phyloP scores from a whole-genome alignment of 2,329 filamentous ascomycete species.

The Pseudogymnoascus sp. region DNA sequence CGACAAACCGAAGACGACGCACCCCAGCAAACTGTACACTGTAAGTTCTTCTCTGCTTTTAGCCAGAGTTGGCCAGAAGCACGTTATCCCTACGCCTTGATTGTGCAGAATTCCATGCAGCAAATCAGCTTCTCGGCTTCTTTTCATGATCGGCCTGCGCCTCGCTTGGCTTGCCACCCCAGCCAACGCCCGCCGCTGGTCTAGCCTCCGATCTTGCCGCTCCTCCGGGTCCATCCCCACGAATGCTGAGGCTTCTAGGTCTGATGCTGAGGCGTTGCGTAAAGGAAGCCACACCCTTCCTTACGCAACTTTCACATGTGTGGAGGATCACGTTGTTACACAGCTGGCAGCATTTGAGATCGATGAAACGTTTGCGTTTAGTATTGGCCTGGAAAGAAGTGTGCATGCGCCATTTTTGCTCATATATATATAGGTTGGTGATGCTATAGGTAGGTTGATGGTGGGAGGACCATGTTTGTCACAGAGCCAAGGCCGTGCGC shows the following conservation, averaged over 20 bases:
- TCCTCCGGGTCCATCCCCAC: slow-evolving; percentile 1
- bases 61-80: not conserved
- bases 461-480: not conserved
- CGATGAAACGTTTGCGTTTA: not conserved
- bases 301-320: not conserved
- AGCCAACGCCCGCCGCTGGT: not conserved
- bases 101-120: not conserved
- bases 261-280: not conserved
- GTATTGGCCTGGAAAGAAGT: not conserved
- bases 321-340: not conserved
- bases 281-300: not conserved
- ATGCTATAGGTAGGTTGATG: not conserved
- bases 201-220: slow-evolving; percentile 2
- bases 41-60: not conserved
- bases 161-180: slow-evolving; percentile 7
- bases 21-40: not conserved
- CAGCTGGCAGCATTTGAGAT: not conserved
- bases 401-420: slow-evolving; percentile 7
- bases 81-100: not conserved
- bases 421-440: slow-evolving; percentile 1
- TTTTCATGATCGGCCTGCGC: slow-evolving; percentile 3
- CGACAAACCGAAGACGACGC: slow-evolving; percentile 1
- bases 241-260: not conserved
- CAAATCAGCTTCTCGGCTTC: slow-evolving; percentile 1
- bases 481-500: not conserved